Conservation (phyloP, 148 eudicot genomes). For the Silene conica region DNA sequence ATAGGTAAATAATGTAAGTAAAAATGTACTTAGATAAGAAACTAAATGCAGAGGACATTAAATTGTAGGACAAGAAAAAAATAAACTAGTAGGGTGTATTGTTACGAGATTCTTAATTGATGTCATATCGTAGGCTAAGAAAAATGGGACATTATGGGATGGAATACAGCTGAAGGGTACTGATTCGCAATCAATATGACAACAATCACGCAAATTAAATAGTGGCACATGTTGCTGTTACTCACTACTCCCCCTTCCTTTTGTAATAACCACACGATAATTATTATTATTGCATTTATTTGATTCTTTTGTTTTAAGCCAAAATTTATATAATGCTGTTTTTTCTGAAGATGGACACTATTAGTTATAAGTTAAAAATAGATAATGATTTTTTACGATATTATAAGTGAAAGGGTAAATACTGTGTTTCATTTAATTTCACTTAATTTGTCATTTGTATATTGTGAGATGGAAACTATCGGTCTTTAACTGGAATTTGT, state of each 20-base stretch:
- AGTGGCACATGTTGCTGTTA: conserved; percentile 27
- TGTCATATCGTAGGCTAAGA: conserved; percentile 8
- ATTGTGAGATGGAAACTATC: too few species aligned
- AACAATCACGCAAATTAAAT: conserved; percentile 26
- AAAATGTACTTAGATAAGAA: not conserved
- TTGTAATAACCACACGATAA: not conserved
- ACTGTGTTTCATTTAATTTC: too few species aligned
- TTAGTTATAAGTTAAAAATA: too few species aligned
- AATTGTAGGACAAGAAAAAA: not conserved
- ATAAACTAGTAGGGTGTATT: not conserved
- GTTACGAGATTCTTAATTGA: not conserved
- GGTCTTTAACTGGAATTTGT: too few species aligned
- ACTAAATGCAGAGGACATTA: not conserved
- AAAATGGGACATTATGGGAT: conserved; percentile 14
- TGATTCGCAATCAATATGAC: conserved; percentile 18
- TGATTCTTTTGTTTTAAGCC: conserved; percentile 17
- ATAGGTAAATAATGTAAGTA: not conserved
- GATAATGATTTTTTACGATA: too few species aligned
- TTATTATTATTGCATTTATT: conserved; percentile 25
- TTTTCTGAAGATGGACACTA: too few species aligned
- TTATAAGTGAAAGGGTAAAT: too few species aligned
- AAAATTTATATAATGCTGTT: too few species aligned
- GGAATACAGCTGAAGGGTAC: conserved; percentile 16
- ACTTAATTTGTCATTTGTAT: too few species aligned
- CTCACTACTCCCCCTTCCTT: not conserved